A percentile compares a stretch with the other conserved stretches of the same genome.
phyloP scores from a whole-genome alignment of 1,284 basidiomycete species.

The Apiotrichum brassicae region DNA sequence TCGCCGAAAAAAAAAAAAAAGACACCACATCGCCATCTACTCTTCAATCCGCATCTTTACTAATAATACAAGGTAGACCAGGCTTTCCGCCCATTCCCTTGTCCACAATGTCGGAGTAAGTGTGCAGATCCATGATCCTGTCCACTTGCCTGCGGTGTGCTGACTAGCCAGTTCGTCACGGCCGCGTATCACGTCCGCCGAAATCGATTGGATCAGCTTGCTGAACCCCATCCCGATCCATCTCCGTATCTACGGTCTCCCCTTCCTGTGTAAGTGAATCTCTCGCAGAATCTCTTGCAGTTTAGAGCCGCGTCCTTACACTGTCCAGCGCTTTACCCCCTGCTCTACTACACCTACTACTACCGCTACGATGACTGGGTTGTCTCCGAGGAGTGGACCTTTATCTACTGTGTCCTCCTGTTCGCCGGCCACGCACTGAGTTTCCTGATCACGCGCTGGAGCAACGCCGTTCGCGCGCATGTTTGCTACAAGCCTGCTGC shows the following conservation, averaged over 20 bases:
- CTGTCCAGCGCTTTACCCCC: slow-evolving; percentile 69
- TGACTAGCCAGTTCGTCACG: slow-evolving; percentile 3
- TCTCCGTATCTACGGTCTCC: slow-evolving; percentile 73
- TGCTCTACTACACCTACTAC: slow-evolving; percentile 87
- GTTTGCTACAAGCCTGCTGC: slow-evolving; percentile 64
- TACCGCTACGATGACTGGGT: slow-evolving; percentile 79
- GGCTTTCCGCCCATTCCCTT: too few relatives aligned
- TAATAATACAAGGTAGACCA: too few relatives aligned
- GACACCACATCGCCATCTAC: too few relatives aligned
- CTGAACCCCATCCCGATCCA: slow-evolving; percentile 73
- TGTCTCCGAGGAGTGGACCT: slow-evolving; percentile 92
- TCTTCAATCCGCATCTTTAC: too few relatives aligned
- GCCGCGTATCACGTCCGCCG: slow-evolving; percentile 61
- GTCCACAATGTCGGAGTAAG: background rate
- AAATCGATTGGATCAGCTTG: slow-evolving; percentile 74
- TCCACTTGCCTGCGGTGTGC: too few relatives aligned
- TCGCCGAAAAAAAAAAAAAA: too few relatives aligned
- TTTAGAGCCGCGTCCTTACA: too few relatives aligned
- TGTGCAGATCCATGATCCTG: too few relatives aligned
- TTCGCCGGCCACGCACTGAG: slow-evolving; percentile 84
- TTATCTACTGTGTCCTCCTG: slow-evolving; percentile 79
- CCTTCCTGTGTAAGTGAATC: slow-evolving; percentile 51
- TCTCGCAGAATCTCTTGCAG: too few relatives aligned
- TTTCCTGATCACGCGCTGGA: slow-evolving; percentile 90
- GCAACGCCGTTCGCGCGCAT: slow-evolving; percentile 67